Base-by-base conservation (phyloP, 2,329 filamentous ascomycete genomes). In the Graphiopsis chlorocephala region DNA sequence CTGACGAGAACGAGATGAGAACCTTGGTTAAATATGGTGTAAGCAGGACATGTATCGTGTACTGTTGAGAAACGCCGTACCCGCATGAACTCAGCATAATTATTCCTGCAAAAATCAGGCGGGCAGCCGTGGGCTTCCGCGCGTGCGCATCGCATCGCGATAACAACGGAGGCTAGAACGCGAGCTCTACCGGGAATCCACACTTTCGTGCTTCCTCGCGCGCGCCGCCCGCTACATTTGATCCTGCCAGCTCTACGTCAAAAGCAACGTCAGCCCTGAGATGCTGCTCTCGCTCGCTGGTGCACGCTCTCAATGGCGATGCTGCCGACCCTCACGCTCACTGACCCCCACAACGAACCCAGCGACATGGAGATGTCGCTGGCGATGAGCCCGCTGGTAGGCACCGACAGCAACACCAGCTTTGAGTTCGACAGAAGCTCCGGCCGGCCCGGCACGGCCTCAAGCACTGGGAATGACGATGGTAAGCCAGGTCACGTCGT, bases 261-360 rank as follows among this genome's bases (percentile, higher is more conserved):
- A 20, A 28, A 26, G 23, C 31, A 26, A n/a, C 23, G 20, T 38
- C 29, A 38, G 55, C 20, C 55, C 60, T 62, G 60, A 45, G 23
- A 62, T 62, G 60, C 48, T 5, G 26, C 33, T 26, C 15, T 17
- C 60, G 2, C 48, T 25, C 60, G 25, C 35, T 53, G 8, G 4
- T 23, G 48, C 25, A 35, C 61, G 42, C 38, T 58, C 53, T 23
- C 61, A n/a, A 58, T 59, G 61, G 61, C 48, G 42, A 7, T 45
- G 38, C 61, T 81, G 57, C 78, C 80, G 48, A 76, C 77, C 65
- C 81, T 82, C 72, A 78, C 76, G 68, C 75, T 80, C 64, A 79
- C 78, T 42, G 79, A 82, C 72, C 76, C 79, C 65, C 75, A 77
- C 23, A 72, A 73, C 65, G 71, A 70, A 66, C 74, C 77, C 64